Base-by-base conservation (phyloP, 2,329 filamentous ascomycete genomes). In the Whalleya microplaca region DNA sequence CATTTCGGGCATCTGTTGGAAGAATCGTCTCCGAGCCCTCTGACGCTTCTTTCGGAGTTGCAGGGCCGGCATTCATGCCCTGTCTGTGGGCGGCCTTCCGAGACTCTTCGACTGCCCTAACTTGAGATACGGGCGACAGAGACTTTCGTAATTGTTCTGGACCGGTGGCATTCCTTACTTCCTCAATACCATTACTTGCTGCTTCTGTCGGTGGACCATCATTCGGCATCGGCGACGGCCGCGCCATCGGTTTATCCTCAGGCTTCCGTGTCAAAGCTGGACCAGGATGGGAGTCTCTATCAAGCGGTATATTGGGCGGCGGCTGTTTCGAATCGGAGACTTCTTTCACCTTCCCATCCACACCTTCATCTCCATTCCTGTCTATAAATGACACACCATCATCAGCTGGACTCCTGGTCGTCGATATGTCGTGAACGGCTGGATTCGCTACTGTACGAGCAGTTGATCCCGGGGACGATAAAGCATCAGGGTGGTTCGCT, bases 361-460 rank as follows among this genome's bases (percentile, higher is more conserved):
- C 57, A 32, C 64, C 62, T 47, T 64, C 66, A 41, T 53, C 70
- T 44, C 78, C 80, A 50, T 72, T 71, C 32, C 76, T 75, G 65
- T 86, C 79, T 16, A 78, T 71, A 63, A 83, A 84, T 43, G 83
- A 80, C 46, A 83, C 78, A 18, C 79, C 81, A 47, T 92, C 88
- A 52, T 88, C 84, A 52, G 89, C 89, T 1, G 89, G 87, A 64
- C 89, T 92, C 1, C 90, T 92, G 63, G 89, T 87, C 1, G 89
- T 85, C 1, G 90, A 92, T 6, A 80, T 82, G 60, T 88, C 84
- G 57, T 87, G 83, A 41, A 87, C 80, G 37, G 82, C 83, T 1
- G 91, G 89, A 0, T 91, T 95, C 20, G 88, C 85, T 52, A 86
- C 86, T 43, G 89, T 92, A 65, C 88, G 87, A 1, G 87, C 83